phyloP scores from a whole-genome alignment of 2,329 filamentous ascomycete species.

The Shiraia bambusicola region DNA sequence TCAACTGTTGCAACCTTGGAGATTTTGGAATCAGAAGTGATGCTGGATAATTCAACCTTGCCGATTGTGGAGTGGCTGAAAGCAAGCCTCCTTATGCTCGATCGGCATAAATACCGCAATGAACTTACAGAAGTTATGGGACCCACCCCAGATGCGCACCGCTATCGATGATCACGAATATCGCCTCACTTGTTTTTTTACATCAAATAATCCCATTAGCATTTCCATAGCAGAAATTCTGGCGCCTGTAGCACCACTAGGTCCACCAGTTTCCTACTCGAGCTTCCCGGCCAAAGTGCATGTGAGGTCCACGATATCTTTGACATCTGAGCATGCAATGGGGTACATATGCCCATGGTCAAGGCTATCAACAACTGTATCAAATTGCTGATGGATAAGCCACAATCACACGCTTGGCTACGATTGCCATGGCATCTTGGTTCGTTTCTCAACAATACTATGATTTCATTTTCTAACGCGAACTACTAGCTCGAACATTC shows the following conservation, averaged over 20 bases:
- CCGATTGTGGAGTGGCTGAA: slow-evolving; percentile 6
- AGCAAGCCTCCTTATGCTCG: slow-evolving; percentile 14
- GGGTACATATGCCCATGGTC: slow-evolving; percentile 4
- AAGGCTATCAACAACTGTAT: neutral
- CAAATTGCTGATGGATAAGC: neutral
- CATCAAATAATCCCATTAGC: slow-evolving; percentile 6
- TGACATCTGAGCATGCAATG: slow-evolving; percentile 10
- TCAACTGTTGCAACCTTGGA: slow-evolving; percentile 4
- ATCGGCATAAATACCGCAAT: slow-evolving; percentile 1
- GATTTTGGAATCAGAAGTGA: slow-evolving; percentile 3
- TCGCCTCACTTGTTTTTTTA: slow-evolving; percentile 1
- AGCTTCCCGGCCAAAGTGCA: slow-evolving; percentile 14
- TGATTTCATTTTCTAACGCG: neutral
- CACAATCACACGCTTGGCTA: neutral
- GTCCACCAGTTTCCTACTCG: slow-evolving; percentile 4
- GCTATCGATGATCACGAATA: slow-evolving; percentile 1
- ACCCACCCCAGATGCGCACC: slow-evolving; percentile 1
- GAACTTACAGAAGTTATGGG: neutral
- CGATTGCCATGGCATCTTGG: neutral
- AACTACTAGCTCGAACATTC: neutral
- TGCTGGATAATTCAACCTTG: neutral
- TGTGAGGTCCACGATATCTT: slow-evolving; percentile 10
- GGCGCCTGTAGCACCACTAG: slow-evolving; percentile 1
- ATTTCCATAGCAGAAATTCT: neutral
- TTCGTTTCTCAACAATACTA: neutral